A percentile compares a stretch with the other conserved stretches of the same genome.
Conservation (phyloP, 768 basidiomycete genomes). For the Russula sp. region DNA sequence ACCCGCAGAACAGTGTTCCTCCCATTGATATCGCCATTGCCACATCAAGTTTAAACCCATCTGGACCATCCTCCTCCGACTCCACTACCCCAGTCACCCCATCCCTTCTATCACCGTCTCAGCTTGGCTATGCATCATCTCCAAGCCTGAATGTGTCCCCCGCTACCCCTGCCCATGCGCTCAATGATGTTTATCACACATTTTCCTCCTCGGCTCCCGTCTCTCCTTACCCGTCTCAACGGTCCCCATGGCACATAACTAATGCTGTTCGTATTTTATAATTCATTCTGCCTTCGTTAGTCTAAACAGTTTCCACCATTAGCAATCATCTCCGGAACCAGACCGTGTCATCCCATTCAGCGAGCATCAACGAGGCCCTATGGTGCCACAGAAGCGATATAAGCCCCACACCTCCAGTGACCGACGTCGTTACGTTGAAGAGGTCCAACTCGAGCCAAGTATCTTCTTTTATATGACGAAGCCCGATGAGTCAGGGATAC, state of each 20-base stretch:
- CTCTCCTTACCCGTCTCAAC: slow-evolving; percentile 17
- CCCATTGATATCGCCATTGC: slow-evolving; percentile 21
- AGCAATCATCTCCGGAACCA: slow-evolving; percentile 22
- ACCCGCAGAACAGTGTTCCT: neutral
- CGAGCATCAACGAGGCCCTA: slow-evolving; percentile 34
- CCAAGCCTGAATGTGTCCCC: slow-evolving; percentile 22
- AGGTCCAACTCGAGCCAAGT: slow-evolving; percentile 59
- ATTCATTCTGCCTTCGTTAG: neutral
- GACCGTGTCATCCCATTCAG: slow-evolving; percentile 22
- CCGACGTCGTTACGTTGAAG: slow-evolving; percentile 70
- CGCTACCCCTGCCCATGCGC: slow-evolving; percentile 15
- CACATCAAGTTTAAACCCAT: slow-evolving; percentile 8
- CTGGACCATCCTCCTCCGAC: slow-evolving; percentile 18
- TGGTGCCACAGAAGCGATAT: slow-evolving; percentile 70
- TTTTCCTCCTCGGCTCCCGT: slow-evolving; percentile 12
- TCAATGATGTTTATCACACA: slow-evolving; percentile 9
- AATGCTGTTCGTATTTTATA: slow-evolving; percentile 10
- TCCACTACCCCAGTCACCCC: slow-evolving; percentile 24
- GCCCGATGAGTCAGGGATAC: slow-evolving; percentile 58
- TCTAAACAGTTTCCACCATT: neutral
- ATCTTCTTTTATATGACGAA: slow-evolving; percentile 58
- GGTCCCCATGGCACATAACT: neutral
- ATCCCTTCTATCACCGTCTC: slow-evolving; percentile 26
- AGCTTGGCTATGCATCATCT: slow-evolving; percentile 23
- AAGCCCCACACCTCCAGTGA: slow-evolving; percentile 76